Conservation (phyloP, 148 eudicot species). For the Chenopodium album region DNA sequence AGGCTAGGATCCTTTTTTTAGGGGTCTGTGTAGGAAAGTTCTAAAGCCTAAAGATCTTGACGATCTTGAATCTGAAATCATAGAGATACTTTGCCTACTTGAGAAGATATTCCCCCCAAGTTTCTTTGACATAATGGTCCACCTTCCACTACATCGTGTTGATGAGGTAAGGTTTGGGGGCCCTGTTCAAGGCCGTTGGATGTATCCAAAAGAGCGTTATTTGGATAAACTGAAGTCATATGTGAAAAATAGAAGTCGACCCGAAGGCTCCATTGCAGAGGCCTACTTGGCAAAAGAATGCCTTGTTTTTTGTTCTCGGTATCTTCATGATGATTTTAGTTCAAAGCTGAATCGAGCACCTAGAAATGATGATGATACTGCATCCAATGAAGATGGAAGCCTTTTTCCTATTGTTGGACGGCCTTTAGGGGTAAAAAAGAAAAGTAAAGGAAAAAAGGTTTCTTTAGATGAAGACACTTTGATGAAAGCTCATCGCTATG, state of each 20-base stretch:
- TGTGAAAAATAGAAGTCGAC: constrained; percentile 20
- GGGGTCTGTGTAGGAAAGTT: constrained; percentile 7
- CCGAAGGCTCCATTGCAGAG: constrained; percentile 26
- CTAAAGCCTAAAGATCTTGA: not conserved
- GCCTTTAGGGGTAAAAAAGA: too few relatives aligned
- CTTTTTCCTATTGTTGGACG: too few relatives aligned
- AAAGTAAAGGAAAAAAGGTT: too few relatives aligned
- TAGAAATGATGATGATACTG: not conserved
- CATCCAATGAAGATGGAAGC: too few relatives aligned
- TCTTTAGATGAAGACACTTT: too few relatives aligned
- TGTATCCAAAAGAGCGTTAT: constrained; percentile 24
- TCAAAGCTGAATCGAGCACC: constrained; percentile 18
- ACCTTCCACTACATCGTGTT: constrained; percentile 2
- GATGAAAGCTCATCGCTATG: too few relatives aligned
- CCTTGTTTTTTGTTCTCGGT: constrained; percentile 21
- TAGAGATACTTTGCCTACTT: not conserved
- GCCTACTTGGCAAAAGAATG: constrained; percentile 25
- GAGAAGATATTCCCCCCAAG: constrained; percentile 1
- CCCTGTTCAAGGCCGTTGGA: constrained; percentile 11
- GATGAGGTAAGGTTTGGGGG: constrained; percentile 18
- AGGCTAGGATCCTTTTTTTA: constrained; percentile 7
- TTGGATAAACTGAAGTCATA: constrained; percentile 19
- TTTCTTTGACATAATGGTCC: constrained; percentile 15
- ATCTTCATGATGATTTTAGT: constrained; percentile 9
- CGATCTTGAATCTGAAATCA: too few relatives aligned